Evolutionary conservation across 352 stramenopile species (phyloP).

Genomic region (Lagenidium giganteum): DNA sequence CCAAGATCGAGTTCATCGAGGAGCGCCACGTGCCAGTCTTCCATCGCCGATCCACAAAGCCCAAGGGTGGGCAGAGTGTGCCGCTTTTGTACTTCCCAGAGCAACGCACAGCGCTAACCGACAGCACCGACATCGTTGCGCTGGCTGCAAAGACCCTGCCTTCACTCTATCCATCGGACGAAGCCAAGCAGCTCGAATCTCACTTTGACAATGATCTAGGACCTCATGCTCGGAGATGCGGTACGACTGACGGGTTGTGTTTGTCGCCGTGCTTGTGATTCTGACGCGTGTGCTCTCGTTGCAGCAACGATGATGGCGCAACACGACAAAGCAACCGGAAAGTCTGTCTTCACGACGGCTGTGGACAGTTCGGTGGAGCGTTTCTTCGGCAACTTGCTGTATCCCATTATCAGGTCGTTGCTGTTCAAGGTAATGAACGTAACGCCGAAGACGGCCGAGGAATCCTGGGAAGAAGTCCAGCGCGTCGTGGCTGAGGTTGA

Average conservation of each 20-base stretch:
- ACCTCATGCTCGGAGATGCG: conserved; percentile 21
- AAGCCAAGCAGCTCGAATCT: conserved; percentile 32
- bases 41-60: conserved; percentile 32
- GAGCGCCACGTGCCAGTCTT: conserved; percentile 40
- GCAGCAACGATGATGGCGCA: too few relatives aligned
- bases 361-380: conserved; percentile 18
- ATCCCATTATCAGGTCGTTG: conserved; percentile 22
- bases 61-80: conserved; percentile 38
- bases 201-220: conserved; percentile 38
- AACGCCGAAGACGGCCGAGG: conserved; percentile 20
- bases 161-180: conserved; percentile 27
- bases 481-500: conserved; percentile 11
- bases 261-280: too few relatives aligned
- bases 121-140: conserved; percentile 40
- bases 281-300: too few relatives aligned
- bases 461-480: conserved; percentile 26
- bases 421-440: conserved; percentile 22
- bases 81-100: too few relatives aligned
- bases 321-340: too few relatives aligned
- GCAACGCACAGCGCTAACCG: conserved; percentile 20
- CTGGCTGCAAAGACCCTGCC: conserved; percentile 25
- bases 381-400: conserved; percentile 13
- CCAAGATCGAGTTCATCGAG: conserved; percentile 34
- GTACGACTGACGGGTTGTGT: too few relatives aligned
- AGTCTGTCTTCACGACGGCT: conserved; percentile 14